Base-by-base conservation (phyloP, 768 basidiomycete genomes). In the Fomitopsis pulvina region DNA sequence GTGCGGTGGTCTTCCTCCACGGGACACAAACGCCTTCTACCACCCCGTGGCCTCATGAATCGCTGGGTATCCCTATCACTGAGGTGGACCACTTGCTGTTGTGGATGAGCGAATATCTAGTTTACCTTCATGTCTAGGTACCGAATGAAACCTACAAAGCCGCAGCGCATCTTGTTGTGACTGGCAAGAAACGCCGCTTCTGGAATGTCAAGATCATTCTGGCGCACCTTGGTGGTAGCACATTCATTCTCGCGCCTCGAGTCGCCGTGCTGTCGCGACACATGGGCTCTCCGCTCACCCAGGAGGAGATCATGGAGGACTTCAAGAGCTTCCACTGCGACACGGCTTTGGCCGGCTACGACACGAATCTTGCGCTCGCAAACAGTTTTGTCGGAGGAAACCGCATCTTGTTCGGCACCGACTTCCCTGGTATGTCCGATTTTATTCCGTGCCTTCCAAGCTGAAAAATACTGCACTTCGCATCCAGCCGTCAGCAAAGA, bases 81-180 rank as follows among this genome's bases (percentile, higher is more conserved):
- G 85, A 87, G 72, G 85, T 82, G 60, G 43, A 27, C 26, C 16
- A 20, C 24, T 44, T 21, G 3, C 6, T 20, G 4, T 10, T 25
- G 20, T 4, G 25, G 9, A 9, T 11, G 12, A 11, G 4, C 41
- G 6, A 7, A 41, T 4, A 16, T 38, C 32, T 18, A 41, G 27
- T n/a, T 22, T 43, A 40, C 50, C 46, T 32, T 38, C 32, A n/a
- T 34, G 6, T 21, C 34, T 48, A 88, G 86, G 85, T 86, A 0
- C 87, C 86, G 6, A 83, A 87, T 60, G 87, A 89, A 65, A 90
- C 87, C 0, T 87, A 80, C 72, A 88, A 87, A 67, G 87, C 85
- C 1, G 85, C 85, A 28, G 80, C 85, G 2, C 83, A 87, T 60
- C 75, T 90, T 42, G 85, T 89, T 41, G 80, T 88, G 21, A 77